phyloP scores from a whole-genome alignment of 1,284 basidiomycete species.

The Trichosporon sp. region DNA sequence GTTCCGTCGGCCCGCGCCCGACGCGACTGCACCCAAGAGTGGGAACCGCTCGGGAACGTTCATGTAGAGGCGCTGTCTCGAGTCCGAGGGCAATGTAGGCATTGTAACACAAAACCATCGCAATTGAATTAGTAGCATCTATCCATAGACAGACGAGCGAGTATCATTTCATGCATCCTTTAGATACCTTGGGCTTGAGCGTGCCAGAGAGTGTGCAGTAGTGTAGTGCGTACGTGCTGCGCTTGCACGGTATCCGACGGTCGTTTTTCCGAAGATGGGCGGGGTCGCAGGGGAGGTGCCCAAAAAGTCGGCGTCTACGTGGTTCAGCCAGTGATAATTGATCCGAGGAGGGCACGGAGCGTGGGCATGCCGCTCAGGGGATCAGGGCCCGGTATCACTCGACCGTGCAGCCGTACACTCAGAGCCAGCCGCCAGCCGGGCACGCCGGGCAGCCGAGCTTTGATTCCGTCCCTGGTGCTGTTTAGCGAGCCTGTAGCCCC shows the following conservation, averaged over 20 bases:
- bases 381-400: constrained; percentile 4
- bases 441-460: background rate
- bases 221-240: background rate
- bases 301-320: constrained; percentile 1
- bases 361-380: background rate
- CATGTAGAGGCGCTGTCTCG: constrained; percentile 8
- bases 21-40: constrained; percentile 43
- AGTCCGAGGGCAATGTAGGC: background rate
- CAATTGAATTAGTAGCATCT: background rate
- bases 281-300: background rate
- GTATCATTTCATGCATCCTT: background rate
- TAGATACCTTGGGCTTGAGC: background rate
- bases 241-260: no score
- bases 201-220: background rate
- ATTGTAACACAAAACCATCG: background rate
- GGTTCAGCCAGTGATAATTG: constrained; percentile 4
- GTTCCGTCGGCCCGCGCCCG: constrained; percentile 40
- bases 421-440: background rate
- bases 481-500: constrained; percentile 2
- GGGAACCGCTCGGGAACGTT: constrained; percentile 45
- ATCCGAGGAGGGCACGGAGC: background rate
- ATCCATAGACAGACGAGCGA: background rate
- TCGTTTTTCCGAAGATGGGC: background rate
- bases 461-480: constrained; percentile 1
- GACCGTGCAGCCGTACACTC: background rate